Percentiles rank a stretch among this genome's conserved stretches.
Conservation (phyloP, 208 protist genomes). For the Angomonas ambiguus region DNA sequence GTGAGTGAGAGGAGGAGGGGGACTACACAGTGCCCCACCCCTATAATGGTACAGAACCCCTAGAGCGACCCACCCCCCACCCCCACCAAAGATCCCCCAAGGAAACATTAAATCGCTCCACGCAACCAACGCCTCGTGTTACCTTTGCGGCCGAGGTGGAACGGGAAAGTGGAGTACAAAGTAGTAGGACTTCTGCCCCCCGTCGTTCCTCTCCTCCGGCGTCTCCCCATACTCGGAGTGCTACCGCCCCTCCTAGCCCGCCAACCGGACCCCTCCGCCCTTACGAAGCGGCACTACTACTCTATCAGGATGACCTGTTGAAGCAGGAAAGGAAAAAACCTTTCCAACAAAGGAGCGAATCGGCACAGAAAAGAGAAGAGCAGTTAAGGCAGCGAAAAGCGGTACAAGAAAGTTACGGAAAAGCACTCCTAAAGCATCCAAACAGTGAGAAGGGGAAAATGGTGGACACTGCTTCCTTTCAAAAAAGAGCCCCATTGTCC, state of each 20-base stretch:
- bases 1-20: neutral
- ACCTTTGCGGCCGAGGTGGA: too few species aligned
- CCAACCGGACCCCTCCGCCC: too few species aligned
- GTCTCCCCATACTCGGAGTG: too few species aligned
- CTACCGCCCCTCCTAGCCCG: neutral
- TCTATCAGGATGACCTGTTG: neutral
- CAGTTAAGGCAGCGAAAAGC: neutral
- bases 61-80: too few species aligned
- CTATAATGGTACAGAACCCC: too few species aligned
- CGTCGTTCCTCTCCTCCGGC: too few species aligned
- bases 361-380: neutral
- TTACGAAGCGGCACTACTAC: neutral
- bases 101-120: too few species aligned
- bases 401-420: neutral
- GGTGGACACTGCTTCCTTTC: neutral
- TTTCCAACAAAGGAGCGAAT: neutral
- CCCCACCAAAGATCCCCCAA: neutral
- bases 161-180: too few species aligned
- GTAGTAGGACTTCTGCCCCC: too few species aligned
- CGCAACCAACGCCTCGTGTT: neutral
- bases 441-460: neutral
- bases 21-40: neutral
- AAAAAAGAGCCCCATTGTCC: too few species aligned
- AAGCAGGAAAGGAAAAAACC: neutral
- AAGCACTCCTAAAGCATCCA: neutral